Evolutionary conservation across 2,329 filamentous ascomycete genomes (phyloP).

Genomic region (Arthrinium puccinioides): DNA sequence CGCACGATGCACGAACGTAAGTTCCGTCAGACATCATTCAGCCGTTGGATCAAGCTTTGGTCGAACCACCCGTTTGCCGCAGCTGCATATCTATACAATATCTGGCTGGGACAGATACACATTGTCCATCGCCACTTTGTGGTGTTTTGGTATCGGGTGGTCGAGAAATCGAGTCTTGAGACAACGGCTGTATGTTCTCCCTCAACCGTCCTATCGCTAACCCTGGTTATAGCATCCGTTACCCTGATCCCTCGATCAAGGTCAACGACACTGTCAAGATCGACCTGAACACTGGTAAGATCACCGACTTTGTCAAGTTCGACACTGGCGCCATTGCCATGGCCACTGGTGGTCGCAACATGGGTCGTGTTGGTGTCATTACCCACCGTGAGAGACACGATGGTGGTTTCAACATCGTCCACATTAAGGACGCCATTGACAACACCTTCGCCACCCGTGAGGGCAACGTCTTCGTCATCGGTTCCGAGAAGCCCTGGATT

Average conservation of each 20-base stretch:
- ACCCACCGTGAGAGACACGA: constrained; percentile 99
- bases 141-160: constrained; percentile 1
- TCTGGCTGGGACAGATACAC: too few relatives aligned
- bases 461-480: constrained; percentile 99
- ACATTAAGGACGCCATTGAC: constrained; percentile 99
- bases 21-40: constrained; percentile 98
- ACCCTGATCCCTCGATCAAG: constrained; percentile 97
- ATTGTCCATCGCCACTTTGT: too few relatives aligned
- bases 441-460: constrained; percentile 99
- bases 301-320: constrained; percentile 96
- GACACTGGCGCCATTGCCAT: constrained; percentile 97
- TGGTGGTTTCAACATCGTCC: constrained; percentile 99
- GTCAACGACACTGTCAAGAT: constrained; percentile 99
- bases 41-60: constrained; percentile 99
- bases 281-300: constrained; percentile 93
- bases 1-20: constrained; percentile 99
- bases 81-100: constrained; percentile 9
- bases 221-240: constrained; percentile 72
- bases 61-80: constrained; percentile 38
- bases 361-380: constrained; percentile 99
- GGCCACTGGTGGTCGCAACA: constrained; percentile 99
- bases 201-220: constrained; percentile 30
- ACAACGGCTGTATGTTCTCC: constrained; percentile 47
- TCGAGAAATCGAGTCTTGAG: constrained; percentile 29
- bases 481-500: constrained; percentile 98